Evolutionary conservation across 352 stramenopile species (phyloP), one percentile per base, ranked within the genome.

Genomic region (Blastocystis sp.): DNA sequence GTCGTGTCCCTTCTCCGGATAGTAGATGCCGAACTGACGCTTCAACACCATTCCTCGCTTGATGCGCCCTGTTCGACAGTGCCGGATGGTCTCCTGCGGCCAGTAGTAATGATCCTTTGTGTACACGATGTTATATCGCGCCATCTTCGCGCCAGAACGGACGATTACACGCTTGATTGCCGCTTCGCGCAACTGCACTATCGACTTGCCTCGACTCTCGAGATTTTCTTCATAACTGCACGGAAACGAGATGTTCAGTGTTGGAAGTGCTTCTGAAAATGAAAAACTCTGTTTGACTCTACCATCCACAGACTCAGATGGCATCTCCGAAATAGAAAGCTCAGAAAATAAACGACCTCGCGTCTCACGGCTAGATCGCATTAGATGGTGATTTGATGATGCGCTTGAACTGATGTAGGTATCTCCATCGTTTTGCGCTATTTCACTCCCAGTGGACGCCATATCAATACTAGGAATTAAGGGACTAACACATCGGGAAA

Each of bases 41-140:
- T 79, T 79, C 50, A 88, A 23, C 3, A 79, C 7, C 18, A 77
- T 37, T 9, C 77, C 77, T 11, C 77, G 77, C 41, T 88, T 88
- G 45, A 88, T 88, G 11, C 77, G 77, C 4, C 77, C 77, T 43
- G 77, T 88, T 3, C 77, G 77, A n/a, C 77, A 88, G 43, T 88
- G 77, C 41, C 62, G 62, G 41, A 88, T 88, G 6, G 77, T 88
- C 26, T 84, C 73, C 23, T 84, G 73, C 18, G 73, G 73, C 73
- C 73, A 84, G 50, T 84, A 84, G 50, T 23, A 66, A 5, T 26
- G 26, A 1, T 68, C 73, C 39, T 84, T 84, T 13, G 73, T 54
- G 34, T 69, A 84, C 2, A 84, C 55, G 23, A 84, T 66, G 50
- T 84, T 84, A 29, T 50, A 84, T n/a, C 73, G 73, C 15, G 29